Evolutionary conservation across 768 basidiomycete species (phyloP).

Genomic region (Podaxis sp.): DNA sequence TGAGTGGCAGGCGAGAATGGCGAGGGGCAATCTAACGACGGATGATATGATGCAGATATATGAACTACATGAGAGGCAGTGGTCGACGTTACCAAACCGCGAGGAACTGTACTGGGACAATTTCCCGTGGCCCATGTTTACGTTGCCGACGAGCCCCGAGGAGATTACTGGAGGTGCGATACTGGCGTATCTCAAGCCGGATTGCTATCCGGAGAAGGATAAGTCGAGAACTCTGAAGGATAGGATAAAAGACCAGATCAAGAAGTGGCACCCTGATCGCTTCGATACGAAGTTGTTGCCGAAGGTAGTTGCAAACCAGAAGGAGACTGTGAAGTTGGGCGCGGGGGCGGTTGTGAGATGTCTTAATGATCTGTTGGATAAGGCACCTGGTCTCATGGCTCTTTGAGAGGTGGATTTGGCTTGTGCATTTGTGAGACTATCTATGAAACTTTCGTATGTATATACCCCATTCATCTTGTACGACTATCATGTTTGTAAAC

Average conservation of each 20-base stretch:
- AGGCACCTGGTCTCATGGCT: conserved; percentile 18
- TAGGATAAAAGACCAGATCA: conserved; percentile 72
- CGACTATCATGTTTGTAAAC: conserved; percentile 10
- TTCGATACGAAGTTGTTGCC: conserved; percentile 70
- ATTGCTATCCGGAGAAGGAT: conserved; percentile 52
- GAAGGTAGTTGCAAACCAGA: conserved; percentile 63
- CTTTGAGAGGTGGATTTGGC: background rate
- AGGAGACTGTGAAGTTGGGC: conserved; percentile 68
- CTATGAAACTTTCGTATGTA: conserved; percentile 17
- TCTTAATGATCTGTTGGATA: conserved; percentile 69
- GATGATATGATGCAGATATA: conserved; percentile 58
- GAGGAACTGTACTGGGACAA: conserved; percentile 57
- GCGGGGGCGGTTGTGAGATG: conserved; percentile 70
- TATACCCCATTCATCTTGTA: conserved; percentile 18
- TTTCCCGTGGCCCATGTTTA: conserved; percentile 77
- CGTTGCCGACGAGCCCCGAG: conserved; percentile 53
- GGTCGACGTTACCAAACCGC: conserved; percentile 46
- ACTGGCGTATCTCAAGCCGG: conserved; percentile 60
- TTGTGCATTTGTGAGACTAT: background rate
- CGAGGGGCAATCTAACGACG: conserved; percentile 51
- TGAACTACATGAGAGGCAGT: conserved; percentile 61
- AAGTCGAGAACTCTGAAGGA: conserved; percentile 59
- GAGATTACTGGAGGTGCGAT: conserved; percentile 59
- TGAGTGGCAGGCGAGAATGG: conserved; percentile 49
- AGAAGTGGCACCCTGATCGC: conserved; percentile 81